Conservation (phyloP, 495 filamentous ascomycete species). For the Tuber brumale region DNA sequence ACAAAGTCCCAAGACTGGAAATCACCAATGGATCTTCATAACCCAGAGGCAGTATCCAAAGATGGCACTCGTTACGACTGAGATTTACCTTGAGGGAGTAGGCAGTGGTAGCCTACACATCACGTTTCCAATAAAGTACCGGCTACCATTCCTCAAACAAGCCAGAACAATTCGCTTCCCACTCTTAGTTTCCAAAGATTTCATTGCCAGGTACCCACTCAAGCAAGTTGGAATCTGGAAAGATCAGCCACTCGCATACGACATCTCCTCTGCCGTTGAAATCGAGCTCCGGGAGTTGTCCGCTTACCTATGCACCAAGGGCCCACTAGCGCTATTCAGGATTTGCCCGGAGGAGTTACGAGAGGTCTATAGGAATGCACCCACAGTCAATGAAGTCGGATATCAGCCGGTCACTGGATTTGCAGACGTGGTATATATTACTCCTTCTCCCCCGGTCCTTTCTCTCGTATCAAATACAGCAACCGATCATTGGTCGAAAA, state of each 20-base stretch:
- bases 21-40: constrained; percentile 66
- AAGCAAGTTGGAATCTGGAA: constrained; percentile 73
- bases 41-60: constrained; percentile 69
- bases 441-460: background rate
- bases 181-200: constrained; percentile 14
- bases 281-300: constrained; percentile 51
- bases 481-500: constrained; percentile 12
- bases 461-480: constrained; percentile 6
- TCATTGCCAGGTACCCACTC: constrained; percentile 51
- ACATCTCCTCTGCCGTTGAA: constrained; percentile 51
- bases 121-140: constrained; percentile 47
- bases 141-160: background rate
- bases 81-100: constrained; percentile 47
- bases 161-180: constrained; percentile 9
- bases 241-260: constrained; percentile 59
- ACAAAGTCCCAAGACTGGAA: constrained; percentile 13
- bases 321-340: constrained; percentile 65
- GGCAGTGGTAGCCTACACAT: constrained; percentile 45
- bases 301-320: constrained; percentile 57
- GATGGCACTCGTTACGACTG: constrained; percentile 65
- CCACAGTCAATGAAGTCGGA: constrained; percentile 58
- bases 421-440: constrained; percentile 62
- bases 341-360: constrained; percentile 54
- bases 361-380: constrained; percentile 69
- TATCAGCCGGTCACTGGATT: constrained; percentile 76